Evolutionary conservation across 495 filamentous ascomycete species (phyloP), one percentile per base, ranked within the genome.

Genomic region (Trypethelium eluteriae): DNA sequence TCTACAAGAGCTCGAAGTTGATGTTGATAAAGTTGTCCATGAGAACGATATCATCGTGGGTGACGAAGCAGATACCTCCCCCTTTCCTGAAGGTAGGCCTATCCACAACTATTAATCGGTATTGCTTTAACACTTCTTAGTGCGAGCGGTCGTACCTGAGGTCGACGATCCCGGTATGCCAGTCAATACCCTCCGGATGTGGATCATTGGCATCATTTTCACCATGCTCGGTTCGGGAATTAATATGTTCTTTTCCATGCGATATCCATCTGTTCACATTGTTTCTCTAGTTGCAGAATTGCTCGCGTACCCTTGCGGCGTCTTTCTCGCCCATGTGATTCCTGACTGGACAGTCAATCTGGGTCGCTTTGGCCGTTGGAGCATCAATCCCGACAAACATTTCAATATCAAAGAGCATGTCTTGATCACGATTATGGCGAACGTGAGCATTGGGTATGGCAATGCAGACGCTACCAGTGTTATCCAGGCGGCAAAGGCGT

Each of bases 111-210:
- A 18, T 14, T 2, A 18, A 11, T 53, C 18, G 12, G 16, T 5
- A 5, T n/a, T 0, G 1, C 5, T 14, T 53, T 53, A 18, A 53
- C n/a, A 18, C 5, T 53, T 14, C n/a, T 5, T 53, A 79, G 90
- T 93, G 3, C 84, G 90, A 64, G 90, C 90, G 36, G 89, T 88
- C 0, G 90, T 93, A 9, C 80, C 86, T 7, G 84, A 89, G 3
- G 86, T 81, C 14, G 90, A 94, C 73, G 84, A 94, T 72, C 83
- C 81, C 32, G 78, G 82, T 16, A 78, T 91, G 16, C 93, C 90
- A 4, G 91, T 93, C 63, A 93, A 90, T 75, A 94, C 91, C 2
- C 86, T 91, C 18, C 88, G 91, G 44, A 96, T 94, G 90, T 94
- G 91, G 91, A 74, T 81, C 1, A 72, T 94, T 18, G 91, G 90